Conservation (phyloP, 208 protist genomes). For the Crithidia bombi region DNA sequence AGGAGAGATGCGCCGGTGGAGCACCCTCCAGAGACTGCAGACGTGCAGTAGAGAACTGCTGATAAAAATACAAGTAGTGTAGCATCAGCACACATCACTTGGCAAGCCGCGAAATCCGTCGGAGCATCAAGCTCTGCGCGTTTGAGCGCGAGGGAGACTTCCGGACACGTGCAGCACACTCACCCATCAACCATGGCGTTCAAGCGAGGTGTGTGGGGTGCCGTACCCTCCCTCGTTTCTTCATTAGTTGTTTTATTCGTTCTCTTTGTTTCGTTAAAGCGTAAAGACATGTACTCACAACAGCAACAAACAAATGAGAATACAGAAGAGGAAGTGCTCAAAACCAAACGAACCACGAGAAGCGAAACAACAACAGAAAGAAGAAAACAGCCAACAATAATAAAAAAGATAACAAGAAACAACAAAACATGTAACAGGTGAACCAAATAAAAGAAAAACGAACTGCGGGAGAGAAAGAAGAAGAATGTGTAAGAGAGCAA, state of each 20-base stretch:
- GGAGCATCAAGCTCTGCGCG: no score
- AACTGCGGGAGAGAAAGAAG: background rate
- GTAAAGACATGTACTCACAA: slow-evolving; percentile 5
- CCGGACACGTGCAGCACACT: no score
- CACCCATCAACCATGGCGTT: no score
- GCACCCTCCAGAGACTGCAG: no score
- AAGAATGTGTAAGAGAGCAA: background rate
- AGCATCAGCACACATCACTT: no score
- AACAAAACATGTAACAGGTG: background rate
- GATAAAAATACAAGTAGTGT: no score
- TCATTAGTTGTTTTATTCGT: slow-evolving; percentile 1
- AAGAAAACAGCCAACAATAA: background rate
- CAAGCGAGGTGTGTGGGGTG: no score
- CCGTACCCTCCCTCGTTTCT: no score
- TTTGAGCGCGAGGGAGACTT: no score
- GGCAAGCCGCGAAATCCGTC: no score
- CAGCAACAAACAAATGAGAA: slow-evolving; percentile 10
- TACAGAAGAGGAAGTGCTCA: background rate
- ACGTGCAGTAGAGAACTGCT: no score
- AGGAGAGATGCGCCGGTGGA: no score
- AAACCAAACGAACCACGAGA: background rate
- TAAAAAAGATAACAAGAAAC: slow-evolving; percentile 11
- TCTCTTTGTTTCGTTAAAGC: slow-evolving; percentile 2
- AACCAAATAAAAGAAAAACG: background rate
- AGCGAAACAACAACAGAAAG: background rate